These are phyloP conservation scores for Mycena floridula DNA, from an alignment of 768 basidiomycete species.

Conservation along the genomic window DNA sequence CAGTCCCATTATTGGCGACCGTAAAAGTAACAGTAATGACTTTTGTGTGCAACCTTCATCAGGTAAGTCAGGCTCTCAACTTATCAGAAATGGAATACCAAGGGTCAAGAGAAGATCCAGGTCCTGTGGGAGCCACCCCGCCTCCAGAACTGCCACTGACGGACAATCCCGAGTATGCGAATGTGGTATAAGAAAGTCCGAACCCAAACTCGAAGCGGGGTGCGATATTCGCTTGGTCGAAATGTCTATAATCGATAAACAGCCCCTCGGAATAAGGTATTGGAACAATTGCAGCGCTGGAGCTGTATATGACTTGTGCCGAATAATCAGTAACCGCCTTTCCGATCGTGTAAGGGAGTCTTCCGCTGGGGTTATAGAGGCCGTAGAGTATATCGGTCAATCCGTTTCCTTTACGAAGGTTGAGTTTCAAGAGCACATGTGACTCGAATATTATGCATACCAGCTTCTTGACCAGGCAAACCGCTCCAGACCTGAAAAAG, in stretches of 20 bases:
- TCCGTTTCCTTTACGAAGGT: constrained; percentile 38
- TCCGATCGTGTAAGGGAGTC: constrained; percentile 48
- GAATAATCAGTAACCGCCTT: constrained; percentile 50
- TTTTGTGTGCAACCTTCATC: constrained; percentile 43
- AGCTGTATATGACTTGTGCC: constrained; percentile 38
- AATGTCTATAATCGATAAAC: constrained; percentile 53
- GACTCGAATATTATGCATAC: constrained; percentile 18
- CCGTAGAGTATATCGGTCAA: constrained; percentile 57
- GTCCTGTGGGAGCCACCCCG: constrained; percentile 36
- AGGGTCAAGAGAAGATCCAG: constrained; percentile 46
- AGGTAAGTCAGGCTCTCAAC: background rate
- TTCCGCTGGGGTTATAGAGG: constrained; percentile 48
- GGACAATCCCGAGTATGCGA: constrained; percentile 40
- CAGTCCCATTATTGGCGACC: constrained; percentile 45
- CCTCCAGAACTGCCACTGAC: constrained; percentile 34
- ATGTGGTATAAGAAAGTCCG: constrained; percentile 52
- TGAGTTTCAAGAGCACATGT: background rate
- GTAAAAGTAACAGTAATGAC: constrained; percentile 49
- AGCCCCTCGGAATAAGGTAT: constrained; percentile 56
- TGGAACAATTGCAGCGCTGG: constrained; percentile 30
- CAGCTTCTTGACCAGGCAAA: constrained; percentile 59
- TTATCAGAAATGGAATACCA: constrained; percentile 24
- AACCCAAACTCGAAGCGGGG: constrained; percentile 49
- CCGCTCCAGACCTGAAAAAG: constrained; percentile 55
- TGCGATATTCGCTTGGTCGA: constrained; percentile 39